Evolutionary conservation across 1,139 yeast species (phyloP).

Genomic region (Yamadazyma triangularis): DNA sequence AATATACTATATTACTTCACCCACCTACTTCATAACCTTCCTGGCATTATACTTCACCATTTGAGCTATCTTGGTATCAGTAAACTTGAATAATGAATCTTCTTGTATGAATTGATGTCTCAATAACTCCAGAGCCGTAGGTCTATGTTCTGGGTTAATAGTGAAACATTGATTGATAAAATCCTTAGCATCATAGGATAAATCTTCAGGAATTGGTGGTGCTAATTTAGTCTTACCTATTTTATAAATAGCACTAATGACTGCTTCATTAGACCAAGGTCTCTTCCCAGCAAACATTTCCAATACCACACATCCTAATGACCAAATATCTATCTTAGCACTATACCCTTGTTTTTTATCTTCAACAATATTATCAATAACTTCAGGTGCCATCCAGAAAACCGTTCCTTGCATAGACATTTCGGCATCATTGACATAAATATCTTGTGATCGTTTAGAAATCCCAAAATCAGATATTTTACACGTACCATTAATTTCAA

Average conservation of each 20-base stretch:
- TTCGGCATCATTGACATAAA: conserved; percentile 86
- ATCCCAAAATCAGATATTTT: conserved; percentile 97
- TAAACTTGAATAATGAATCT: no score
- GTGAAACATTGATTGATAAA: conserved; percentile 78
- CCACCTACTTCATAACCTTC: no score
- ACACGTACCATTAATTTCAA: conserved; percentile 91
- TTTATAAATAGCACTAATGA: conserved; percentile 72
- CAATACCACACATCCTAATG: conserved; percentile 90
- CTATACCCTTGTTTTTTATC: conserved; percentile 89
- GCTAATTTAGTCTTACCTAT: conserved; percentile 74
- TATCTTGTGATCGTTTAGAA: conserved; percentile 80
- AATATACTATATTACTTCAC: no score
- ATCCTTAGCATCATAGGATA: conserved; percentile 60
- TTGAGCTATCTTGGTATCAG: no score
- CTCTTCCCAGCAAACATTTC: conserved; percentile 91
- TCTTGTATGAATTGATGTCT: conserved; percentile 61
- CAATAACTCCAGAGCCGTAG: conserved; percentile 74
- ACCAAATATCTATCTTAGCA: conserved; percentile 93
- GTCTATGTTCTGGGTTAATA: conserved; percentile 76
- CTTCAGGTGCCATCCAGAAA: conserved; percentile 99
- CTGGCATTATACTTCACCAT: no score
- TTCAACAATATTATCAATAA: conserved; percentile 72
- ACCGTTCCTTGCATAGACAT: conserved; percentile 99
- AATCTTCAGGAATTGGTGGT: conserved; percentile 93
- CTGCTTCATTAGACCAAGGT: conserved; percentile 81